A percentile compares a stretch with the other conserved stretches of the same genome.
Evolutionary conservation across 352 stramenopile genomes (phyloP).

Genomic region (Lagenidium giganteum): DNA sequence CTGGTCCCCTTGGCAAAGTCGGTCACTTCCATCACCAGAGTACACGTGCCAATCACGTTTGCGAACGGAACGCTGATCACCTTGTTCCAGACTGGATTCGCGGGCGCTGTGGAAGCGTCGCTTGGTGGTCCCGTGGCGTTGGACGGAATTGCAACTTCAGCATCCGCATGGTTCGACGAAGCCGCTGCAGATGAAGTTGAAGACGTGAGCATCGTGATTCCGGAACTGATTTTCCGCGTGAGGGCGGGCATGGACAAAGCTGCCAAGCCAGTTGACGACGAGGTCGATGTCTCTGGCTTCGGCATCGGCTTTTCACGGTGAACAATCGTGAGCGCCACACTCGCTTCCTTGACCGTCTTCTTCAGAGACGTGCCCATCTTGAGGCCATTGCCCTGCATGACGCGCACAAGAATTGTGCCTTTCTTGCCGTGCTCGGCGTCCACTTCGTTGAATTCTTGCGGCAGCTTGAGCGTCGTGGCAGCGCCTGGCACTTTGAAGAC

Average conservation of each 20-base stretch:
- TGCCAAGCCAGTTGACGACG: slow-evolving; percentile 18
- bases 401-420: slow-evolving; percentile 60
- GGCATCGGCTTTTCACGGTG: slow-evolving; percentile 50
- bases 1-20: slow-evolving; percentile 39
- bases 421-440: slow-evolving; percentile 72
- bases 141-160: too few relatives aligned
- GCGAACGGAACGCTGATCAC: slow-evolving; percentile 73
- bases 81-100: slow-evolving; percentile 80
- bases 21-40: slow-evolving; percentile 67
- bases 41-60: slow-evolving; percentile 71
- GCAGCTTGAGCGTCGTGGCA: slow-evolving; percentile 81
- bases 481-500: slow-evolving; percentile 85
- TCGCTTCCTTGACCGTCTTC: slow-evolving; percentile 60
- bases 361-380: slow-evolving; percentile 66
- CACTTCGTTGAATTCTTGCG: slow-evolving; percentile 85
- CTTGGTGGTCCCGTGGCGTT: too few relatives aligned
- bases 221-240: slow-evolving; percentile 66
- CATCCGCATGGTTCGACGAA: slow-evolving; percentile 17
- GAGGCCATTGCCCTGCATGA: slow-evolving; percentile 80
- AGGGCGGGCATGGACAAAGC: slow-evolving; percentile 62
- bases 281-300: slow-evolving; percentile 17
- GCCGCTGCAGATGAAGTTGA: slow-evolving; percentile 26
- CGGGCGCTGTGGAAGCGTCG: slow-evolving; percentile 25
- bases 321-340: slow-evolving; percentile 48
- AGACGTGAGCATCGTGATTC: slow-evolving; percentile 50